Base-by-base conservation (phyloP, 1,284 basidiomycete species). In the Ganoderma lucidum region DNA sequence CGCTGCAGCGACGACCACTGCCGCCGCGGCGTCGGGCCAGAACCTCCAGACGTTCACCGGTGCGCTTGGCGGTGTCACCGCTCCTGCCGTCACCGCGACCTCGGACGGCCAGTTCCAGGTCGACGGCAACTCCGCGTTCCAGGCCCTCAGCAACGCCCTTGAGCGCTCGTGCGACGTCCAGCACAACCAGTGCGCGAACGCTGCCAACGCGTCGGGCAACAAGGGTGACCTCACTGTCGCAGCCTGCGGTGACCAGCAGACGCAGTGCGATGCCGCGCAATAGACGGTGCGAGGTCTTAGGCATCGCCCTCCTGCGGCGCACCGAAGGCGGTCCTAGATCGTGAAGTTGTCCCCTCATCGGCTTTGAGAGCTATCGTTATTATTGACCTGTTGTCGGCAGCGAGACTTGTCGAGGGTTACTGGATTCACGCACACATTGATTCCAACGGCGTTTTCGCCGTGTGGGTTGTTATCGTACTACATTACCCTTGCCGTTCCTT, bases 11-110 rank as follows among this genome's bases (percentile, higher is more conserved):
- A 65, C 72, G 41, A 59, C 75, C 45, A 62, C 73, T n/a, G 71
- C 77, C 59, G 71, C 77, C 48, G 70, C 78, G 37, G 71, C 77
- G 23, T 71, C 74, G 4, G 76, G 79, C 39, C 77, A 75, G 15
- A 88, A 89, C 79, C 78, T 90, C 37, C 88, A 90, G 78, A 86
- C 79, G 42, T 90, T 90, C 82, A 86, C 86, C 70, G 87, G 86
- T 55, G 79, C 80, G 23, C 81, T 88, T 64, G 87, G 86, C 62
- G 85, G 84, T 67, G 78, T 80, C 62, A 70, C 80, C 65, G 80
- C 87, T 15, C 86, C 86, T 32, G 73, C 84, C 15, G 87, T 88
- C 53, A 84, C 80, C 23, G 74, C 73, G 65, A 80, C 83, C 60
- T 85, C 83, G n/a, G 78, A 81, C 65, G 86, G 84, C 56, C 68